Base-by-base conservation (phyloP, 148 eudicot species). In the Drosera capensis region DNA sequence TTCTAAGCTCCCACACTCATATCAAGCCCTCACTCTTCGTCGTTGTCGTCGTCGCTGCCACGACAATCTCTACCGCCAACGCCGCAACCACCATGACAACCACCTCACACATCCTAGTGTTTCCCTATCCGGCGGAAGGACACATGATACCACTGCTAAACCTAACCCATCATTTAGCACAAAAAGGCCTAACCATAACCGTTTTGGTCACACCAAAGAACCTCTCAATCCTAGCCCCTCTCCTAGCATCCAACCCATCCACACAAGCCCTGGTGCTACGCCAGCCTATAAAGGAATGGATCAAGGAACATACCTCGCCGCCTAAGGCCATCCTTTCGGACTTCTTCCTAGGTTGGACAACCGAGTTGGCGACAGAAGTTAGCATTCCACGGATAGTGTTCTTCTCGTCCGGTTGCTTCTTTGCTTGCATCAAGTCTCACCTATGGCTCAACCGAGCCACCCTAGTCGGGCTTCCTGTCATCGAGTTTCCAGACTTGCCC, bases 281-380 rank as follows among this genome's bases (percentile, higher is more conserved):
- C 1, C 57, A 39, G 8, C 67, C 68, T 0, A 58, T 79, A 23
- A 35, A 59, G 8, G 55, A 62, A 3, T 84, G 81, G 88, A 76
- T 64, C 13, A 44, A 35, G 15, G 51, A 77, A 37, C 71, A 74
- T 18, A 48, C 52, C 25, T 39, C 23, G 5, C 85, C 85, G 3
- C 88, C 88, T 5, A 63, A 63, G 36, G 77, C 73, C 45, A 56
- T 79, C 34, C 6, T 79, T 9, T 79, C 79, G 19, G 94, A 79
- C 54, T 73, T 73, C 60, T 66, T 79, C 48, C 81, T 83, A 1
- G 87, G 94, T 1, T 79, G 58, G 64, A 79, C 87, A 17, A 60
- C 70, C 13, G 7, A 41, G 2, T 46, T 75, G 23, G 81, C 81
- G 0, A 4, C 38, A 20, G 14, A 59, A 1, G 56, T 79, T 9